phyloP scores from a whole-genome alignment of 768 basidiomycete species.

The Hemileccinum rubropunctum region DNA sequence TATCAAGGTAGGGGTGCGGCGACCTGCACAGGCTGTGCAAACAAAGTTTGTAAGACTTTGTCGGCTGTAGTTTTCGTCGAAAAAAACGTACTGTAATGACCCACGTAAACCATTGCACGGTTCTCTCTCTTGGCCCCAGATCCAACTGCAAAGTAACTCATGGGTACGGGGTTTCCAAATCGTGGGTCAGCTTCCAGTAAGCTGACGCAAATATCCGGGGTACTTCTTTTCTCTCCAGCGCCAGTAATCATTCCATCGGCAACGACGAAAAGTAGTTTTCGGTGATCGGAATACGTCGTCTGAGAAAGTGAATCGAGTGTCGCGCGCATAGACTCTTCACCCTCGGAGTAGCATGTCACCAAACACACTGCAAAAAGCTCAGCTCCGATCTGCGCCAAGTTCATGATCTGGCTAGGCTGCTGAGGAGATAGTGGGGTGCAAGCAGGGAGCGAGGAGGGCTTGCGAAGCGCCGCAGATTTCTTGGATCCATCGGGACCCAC shows the following conservation, averaged over 20 bases:
- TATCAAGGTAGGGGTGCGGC: conserved; percentile 90
- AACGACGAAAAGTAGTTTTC: conserved; percentile 91
- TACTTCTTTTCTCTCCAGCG: conserved; percentile 91
- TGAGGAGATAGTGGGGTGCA: conserved; percentile 45
- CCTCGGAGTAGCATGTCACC: conserved; percentile 98
- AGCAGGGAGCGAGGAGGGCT: conserved; percentile 42
- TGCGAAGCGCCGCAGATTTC: conserved; percentile 43
- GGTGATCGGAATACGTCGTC: conserved; percentile 87
- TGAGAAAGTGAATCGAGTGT: conserved; percentile 92
- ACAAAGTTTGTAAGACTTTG: conserved; percentile 2
- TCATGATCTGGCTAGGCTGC: conserved; percentile 54
- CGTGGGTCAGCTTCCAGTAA: conserved; percentile 90
- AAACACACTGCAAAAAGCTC: conserved; percentile 95
- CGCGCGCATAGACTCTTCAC: conserved; percentile 85
- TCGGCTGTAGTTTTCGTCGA: background rate
- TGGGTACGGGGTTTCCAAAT: conserved; percentile 93
- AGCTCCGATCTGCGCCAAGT: conserved; percentile 85
- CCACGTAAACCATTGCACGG: conserved; percentile 97
- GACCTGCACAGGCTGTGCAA: conserved; percentile 69
- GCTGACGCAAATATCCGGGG: conserved; percentile 94
- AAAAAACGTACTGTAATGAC: conserved; percentile 87
- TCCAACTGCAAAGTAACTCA: conserved; percentile 91
- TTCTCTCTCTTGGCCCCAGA: conserved; percentile 88
- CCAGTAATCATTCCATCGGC: conserved; percentile 99
- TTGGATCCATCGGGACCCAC: conserved; percentile 56